phyloP scores from a whole-genome alignment of 2,329 filamentous ascomycete species.

The Claviceps sp. region DNA sequence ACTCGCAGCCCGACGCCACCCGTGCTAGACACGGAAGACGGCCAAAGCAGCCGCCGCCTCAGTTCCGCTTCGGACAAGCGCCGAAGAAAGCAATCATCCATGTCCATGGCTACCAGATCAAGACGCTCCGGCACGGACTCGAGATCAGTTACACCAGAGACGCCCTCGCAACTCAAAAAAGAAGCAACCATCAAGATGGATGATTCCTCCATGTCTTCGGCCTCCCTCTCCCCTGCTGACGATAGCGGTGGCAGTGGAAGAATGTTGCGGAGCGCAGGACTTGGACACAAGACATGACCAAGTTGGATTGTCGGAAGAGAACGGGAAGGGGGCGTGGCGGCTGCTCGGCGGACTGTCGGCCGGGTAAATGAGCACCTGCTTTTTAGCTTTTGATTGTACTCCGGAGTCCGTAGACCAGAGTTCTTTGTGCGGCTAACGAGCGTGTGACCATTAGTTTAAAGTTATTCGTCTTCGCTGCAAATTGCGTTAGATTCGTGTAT shows the following conservation, averaged over 20 bases:
- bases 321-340: neutral
- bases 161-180: constrained; percentile 37
- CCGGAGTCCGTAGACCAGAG: no score
- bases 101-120: constrained; percentile 24
- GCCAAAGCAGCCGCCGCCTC: constrained; percentile 25
- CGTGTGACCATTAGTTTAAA: neutral
- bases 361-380: no score
- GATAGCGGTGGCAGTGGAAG: constrained; percentile 9
- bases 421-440: no score
- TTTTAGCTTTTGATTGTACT: no score
- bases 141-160: constrained; percentile 41
- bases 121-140: constrained; percentile 34
- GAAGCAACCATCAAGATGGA: constrained; percentile 25
- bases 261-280: constrained; percentile 11
- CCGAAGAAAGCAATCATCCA: constrained; percentile 31
- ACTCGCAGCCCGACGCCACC: constrained; percentile 34
- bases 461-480: neutral
- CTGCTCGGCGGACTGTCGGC: neutral
- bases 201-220: constrained; percentile 3
- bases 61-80: constrained; percentile 38
- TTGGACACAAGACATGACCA: constrained; percentile 5
- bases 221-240: constrained; percentile 5
- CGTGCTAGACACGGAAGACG: constrained; percentile 32
- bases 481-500: no score
- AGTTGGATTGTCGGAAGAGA: neutral